Evolutionary conservation across 2,329 filamentous ascomycete species (phyloP), one percentile per base, ranked within the genome.

Genomic region (Teratosphaeria viscida): DNA sequence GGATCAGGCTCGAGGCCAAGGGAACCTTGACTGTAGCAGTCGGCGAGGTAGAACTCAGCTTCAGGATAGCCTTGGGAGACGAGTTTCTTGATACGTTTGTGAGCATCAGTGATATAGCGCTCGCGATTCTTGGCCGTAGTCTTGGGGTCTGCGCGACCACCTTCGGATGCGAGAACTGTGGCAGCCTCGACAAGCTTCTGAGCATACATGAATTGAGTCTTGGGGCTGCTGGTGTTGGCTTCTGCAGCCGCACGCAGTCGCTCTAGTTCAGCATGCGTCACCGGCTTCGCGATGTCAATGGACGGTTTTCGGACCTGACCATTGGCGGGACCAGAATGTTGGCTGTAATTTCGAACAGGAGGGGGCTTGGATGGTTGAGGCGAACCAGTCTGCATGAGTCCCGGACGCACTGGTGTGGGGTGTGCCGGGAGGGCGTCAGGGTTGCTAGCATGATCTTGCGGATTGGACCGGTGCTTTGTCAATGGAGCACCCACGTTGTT

Each of bases 21-120:
- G 8, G 84, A 76, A 4, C 92, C 92, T 64, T 88, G 85, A 2
- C 94, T 92, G 66, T 94, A 86, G 70, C 88, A 90, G 72, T 97
- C 94, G 23, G 92, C 94, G 57, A 96, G 76, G 67, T 90, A 90
- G 75, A 99, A 99, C 85, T 96, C 95, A 34, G 92, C 92, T 8
- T 95, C 91, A 0, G 85, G 76, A 67, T 92, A 89, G 62, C 88
- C 86, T 12, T 79, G 79, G 56, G 82, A 82, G 7, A 86, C 85
- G 10, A 97, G 80, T 73, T 95, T 96, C 78, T 96, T 96, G 52
- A 97, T 78, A 27, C 92, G 85, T 74, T 96, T 97, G 71, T 94
- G 85, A 0, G 90, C 90, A 70, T 97, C 94, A 65, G 86, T 77
- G 16, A 92, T 78, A 71, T 92, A 97, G 60, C 86, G 86, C 67